phyloP scores from a whole-genome alignment of 176 grass and related monocot genomes.

The Tillandsia fasciculata region DNA sequence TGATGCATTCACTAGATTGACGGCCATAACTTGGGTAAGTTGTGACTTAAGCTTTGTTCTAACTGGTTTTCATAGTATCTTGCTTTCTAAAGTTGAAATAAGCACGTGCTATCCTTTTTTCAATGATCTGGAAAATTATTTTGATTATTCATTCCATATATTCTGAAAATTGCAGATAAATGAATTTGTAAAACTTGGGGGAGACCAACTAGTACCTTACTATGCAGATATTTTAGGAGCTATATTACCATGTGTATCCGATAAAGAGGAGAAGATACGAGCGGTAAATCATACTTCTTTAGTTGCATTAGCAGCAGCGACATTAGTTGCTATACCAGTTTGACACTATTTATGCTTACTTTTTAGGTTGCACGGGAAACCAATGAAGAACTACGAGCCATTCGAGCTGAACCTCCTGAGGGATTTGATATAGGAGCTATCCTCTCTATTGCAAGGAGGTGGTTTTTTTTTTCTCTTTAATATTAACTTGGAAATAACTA shows the following conservation, averaged over 20 bases:
- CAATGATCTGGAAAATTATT: neutral
- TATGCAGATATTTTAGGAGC: conserved; percentile 95
- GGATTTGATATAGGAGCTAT: conserved; percentile 90
- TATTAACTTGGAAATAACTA: neutral
- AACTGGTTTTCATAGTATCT: neutral
- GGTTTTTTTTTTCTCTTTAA: conserved; percentile 13
- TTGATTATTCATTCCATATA: conserved; percentile 8
- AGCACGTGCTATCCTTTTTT: neutral
- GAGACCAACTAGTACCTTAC: conserved; percentile 95
- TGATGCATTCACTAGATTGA: conserved; percentile 97
- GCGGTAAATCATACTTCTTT: conserved; percentile 50
- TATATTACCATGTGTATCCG: conserved; percentile 96
- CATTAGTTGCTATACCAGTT: neutral
- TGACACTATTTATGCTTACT: neutral
- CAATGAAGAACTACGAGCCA: conserved; percentile 88
- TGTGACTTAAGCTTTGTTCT: neutral
- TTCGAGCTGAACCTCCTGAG: conserved; percentile 76
- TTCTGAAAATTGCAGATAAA: conserved; percentile 60
- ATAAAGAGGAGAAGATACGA: conserved; percentile 93
- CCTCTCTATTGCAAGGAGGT: conserved; percentile 84
- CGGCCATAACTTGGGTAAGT: conserved; percentile 96
- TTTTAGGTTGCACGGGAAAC: conserved; percentile 92
- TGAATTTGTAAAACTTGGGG: conserved; percentile 97
- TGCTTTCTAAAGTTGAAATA: neutral
- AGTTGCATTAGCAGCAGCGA: neutral